Evolutionary conservation across 1,139 yeast species (phyloP), one percentile per base, ranked within the genome.

Genomic region (Lodderomyces oxycetoniae): DNA sequence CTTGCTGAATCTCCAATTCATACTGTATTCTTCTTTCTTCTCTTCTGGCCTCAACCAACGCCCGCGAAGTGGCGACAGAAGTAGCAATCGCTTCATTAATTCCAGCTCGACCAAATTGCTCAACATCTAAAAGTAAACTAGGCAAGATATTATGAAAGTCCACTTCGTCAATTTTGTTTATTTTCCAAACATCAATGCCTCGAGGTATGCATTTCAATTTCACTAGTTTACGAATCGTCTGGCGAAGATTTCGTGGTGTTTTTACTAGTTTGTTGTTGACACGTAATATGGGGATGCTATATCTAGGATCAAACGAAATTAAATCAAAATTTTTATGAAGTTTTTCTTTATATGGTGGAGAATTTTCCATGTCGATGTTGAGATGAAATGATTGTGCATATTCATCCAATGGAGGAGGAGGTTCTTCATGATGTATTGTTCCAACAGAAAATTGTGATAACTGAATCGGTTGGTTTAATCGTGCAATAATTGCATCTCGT

Each of bases 291-390:
- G 73, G 73, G 3, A 41, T 33, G 2, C 55, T 43, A 38, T 58
- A 65, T 26, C 73, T 43, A 5, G 69, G 63, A 46, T 67, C 73
- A 46, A 60, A 67, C 4, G 71, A 64, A 13, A 67, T 42, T 23
- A 65, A 44, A 39, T 67, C 74, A 11, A 59, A 50, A 34, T 51
- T 50, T 30, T 54, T 53, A 38, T 67, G 70, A 25, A 67, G 57
- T 8, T 48, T 49, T 15, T 59, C 67, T 25, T 58, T 49, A 40
- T 67, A 67, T 1, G 71, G 66, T 3, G 74, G 74, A 2, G 59
- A 49, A 23, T 59, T 60, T 25, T 56, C 59, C 8, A 10, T 15
- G n/a, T 27, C 17, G n/a, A n/a, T 9, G 3, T 19, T 15, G 17
- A 20, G 10, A 3, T 27, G 7, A 3, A 14, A n/a, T 16, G 30